A percentile compares a stretch with the other conserved stretches of the same genome.
These are phyloP conservation scores for Histomonas meleagridis DNA, from an alignment of 208 protist genomes.

Conservation along the genomic window DNA sequence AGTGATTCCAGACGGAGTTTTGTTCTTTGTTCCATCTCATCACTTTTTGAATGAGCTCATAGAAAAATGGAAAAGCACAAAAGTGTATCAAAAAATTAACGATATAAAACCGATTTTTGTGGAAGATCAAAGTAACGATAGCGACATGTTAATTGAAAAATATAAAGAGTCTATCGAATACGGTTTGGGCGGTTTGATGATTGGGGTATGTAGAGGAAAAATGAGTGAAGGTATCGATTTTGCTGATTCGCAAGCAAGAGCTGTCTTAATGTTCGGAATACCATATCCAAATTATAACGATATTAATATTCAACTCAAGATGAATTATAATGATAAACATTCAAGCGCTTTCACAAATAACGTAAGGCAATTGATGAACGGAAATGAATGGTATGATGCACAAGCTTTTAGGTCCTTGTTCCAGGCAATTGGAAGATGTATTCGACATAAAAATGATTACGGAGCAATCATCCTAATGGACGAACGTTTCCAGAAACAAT, in stretches of 20 bases:
- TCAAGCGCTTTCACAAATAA: too few species aligned
- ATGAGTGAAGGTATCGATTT: constrained; percentile 48
- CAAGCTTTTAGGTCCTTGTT: constrained; percentile 17
- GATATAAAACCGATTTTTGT: not conserved
- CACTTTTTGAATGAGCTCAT: not conserved
- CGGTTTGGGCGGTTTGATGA: constrained; percentile 38
- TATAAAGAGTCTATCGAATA: not conserved
- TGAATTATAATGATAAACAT: not conserved
- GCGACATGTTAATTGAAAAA: too few species aligned
- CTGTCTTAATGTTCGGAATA: constrained; percentile 29
- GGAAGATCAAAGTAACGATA: not conserved
- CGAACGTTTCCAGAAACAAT: constrained; percentile 31
- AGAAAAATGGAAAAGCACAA: not conserved
- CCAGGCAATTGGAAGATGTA: constrained; percentile 41
- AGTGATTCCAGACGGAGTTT: constrained; percentile 23
- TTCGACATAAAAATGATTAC: constrained; percentile 44
- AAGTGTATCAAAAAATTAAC: not conserved
- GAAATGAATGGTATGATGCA: not conserved
- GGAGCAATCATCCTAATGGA: constrained; percentile 44
- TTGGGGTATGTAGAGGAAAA: constrained; percentile 43
- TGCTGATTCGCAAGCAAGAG: constrained; percentile 31
- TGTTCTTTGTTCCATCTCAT: constrained; percentile 40
- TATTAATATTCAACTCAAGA: not conserved
- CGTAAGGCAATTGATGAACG: too few species aligned
- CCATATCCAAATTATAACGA: not conserved